phyloP scores from a whole-genome alignment of 2,329 filamentous ascomycete genomes.

The Dendryphion nanum region DNA sequence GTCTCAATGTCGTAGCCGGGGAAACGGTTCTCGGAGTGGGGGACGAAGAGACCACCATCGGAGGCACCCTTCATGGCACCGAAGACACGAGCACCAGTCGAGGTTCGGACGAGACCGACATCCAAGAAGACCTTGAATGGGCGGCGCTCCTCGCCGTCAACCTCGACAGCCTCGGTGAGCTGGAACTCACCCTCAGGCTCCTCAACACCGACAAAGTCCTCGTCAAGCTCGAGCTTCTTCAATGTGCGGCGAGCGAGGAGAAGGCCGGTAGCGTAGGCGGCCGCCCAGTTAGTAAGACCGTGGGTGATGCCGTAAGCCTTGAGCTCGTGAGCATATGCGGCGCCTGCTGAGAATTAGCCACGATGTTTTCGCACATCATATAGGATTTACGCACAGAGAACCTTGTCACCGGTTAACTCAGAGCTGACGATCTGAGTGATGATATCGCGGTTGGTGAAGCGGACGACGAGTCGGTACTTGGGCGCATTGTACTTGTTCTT shows the following conservation, averaged over 20 bases:
- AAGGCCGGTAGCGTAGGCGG: constrained; percentile 94
- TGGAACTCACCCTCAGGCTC: constrained; percentile 95
- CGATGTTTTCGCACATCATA: too few relatives aligned
- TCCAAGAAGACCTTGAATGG: constrained; percentile 99
- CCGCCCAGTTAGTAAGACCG: constrained; percentile 99
- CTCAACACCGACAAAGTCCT: constrained; percentile 92
- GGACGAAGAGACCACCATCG: constrained; percentile 93
- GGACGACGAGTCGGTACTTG: constrained; percentile 99
- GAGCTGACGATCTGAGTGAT: constrained; percentile 96
- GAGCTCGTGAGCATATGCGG: constrained; percentile 96
- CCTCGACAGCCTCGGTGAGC: constrained; percentile 92
- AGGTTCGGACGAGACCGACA: constrained; percentile 95
- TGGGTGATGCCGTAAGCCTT: constrained; percentile 96
- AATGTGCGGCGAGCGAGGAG: constrained; percentile 95
- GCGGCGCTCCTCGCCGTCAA: constrained; percentile 83
- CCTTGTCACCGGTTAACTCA: constrained; percentile 77
- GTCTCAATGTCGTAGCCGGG: constrained; percentile 95
- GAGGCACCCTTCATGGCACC: constrained; percentile 99
- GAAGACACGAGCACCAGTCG: constrained; percentile 97
- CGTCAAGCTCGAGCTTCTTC: constrained; percentile 93
- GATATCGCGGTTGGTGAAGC: constrained; percentile 99
- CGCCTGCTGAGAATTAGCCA: constrained; percentile 32
- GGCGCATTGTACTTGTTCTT: constrained; percentile 99
- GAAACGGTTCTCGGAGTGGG: constrained; percentile 99
- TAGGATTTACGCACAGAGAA: constrained; percentile 86